Percentiles rank a stretch among this genome's conserved stretches.
These are phyloP conservation scores for Termitomyces sp. DNA, from an alignment of 768 basidiomycete species.

Conservation along the genomic window DNA sequence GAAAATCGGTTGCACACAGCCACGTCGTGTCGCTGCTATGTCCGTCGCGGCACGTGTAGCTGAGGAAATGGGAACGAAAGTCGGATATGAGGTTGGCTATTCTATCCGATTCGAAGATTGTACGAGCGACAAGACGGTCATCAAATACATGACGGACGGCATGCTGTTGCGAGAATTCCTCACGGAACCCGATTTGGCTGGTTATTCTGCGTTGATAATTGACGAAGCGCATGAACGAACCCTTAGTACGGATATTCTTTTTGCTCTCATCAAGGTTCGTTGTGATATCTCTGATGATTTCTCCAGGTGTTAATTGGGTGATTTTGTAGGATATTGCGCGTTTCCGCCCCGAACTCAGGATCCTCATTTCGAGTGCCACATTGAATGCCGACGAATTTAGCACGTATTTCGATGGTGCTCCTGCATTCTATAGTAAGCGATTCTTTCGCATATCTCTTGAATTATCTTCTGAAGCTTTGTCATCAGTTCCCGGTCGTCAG, in stretches of 20 bases:
- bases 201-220: slow-evolving; percentile 93
- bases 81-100: slow-evolving; percentile 99
- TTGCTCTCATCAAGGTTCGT: slow-evolving; percentile 96
- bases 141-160: slow-evolving; percentile 99
- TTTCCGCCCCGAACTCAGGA: slow-evolving; percentile 88
- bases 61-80: slow-evolving; percentile 96
- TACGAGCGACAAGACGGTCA: slow-evolving; percentile 96
- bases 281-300: slow-evolving; percentile 15
- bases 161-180: slow-evolving; percentile 97
- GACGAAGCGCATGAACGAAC: slow-evolving; percentile 99
- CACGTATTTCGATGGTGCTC: slow-evolving; percentile 95
- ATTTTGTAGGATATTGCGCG: slow-evolving; percentile 85
- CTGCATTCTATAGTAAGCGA: slow-evolving; percentile 82
- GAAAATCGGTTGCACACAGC: slow-evolving; percentile 96
- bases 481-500: slow-evolving; percentile 87
- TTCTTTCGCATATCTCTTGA: neutral
- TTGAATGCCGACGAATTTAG: slow-evolving; percentile 98
- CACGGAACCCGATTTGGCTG: slow-evolving; percentile 94
- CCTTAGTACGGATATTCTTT: slow-evolving; percentile 96
- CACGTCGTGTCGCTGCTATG: slow-evolving; percentile 98
- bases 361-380: slow-evolving; percentile 95
- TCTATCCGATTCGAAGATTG: slow-evolving; percentile 99
- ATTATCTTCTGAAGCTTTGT: slow-evolving; percentile 7
- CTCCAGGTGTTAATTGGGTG: slow-evolving; percentile 23
- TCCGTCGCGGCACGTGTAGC: slow-evolving; percentile 98